Percentiles rank a stretch among this genome's conserved stretches.
Evolutionary conservation across 2,329 filamentous ascomycete species (phyloP).

Genomic region (Colletotrichum tamarilloi): DNA sequence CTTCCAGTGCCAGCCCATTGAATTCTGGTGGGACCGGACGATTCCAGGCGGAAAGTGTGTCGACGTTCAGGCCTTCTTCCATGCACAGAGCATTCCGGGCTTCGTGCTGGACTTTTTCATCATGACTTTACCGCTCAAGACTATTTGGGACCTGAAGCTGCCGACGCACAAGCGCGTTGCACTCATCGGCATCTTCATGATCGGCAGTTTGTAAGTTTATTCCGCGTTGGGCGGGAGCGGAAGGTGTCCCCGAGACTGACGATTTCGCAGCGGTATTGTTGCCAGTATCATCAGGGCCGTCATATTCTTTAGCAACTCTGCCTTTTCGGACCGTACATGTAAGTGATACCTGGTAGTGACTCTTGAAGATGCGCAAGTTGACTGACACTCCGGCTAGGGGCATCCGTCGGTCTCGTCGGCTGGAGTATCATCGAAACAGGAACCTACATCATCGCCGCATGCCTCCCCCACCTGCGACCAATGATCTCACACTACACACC

Average conservation of each 20-base stretch:
- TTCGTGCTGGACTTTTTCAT: conserved; percentile 42
- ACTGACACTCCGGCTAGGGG: conserved; percentile 3
- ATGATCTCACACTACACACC: conserved; percentile 35
- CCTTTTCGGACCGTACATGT: conserved; percentile 32
- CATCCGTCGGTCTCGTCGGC: conserved; percentile 30
- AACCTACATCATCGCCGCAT: conserved; percentile 41
- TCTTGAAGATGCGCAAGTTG: neutral
- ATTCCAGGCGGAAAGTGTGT: conserved; percentile 47
- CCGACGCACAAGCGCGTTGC: conserved; percentile 41
- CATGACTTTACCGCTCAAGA: conserved; percentile 41
- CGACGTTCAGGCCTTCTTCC: conserved; percentile 42
- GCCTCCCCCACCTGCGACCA: conserved; percentile 39
- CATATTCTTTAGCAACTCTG: conserved; percentile 25
- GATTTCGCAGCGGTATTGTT: conserved; percentile 12
- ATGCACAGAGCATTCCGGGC: conserved; percentile 38
- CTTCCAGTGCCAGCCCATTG: conserved; percentile 53
- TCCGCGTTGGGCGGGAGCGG: too few relatives aligned
- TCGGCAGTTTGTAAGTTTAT: conserved; percentile 41
- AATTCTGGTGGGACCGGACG: conserved; percentile 45
- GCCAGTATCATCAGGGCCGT: conserved; percentile 29
- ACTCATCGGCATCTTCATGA: conserved; percentile 40
- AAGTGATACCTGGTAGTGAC: neutral
- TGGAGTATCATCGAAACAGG: conserved; percentile 33
- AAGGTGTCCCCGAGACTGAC: neutral
- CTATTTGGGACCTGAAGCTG: conserved; percentile 42